A percentile compares a stretch with the other conserved stretches of the same genome.
Conservation (phyloP, 2,329 filamentous ascomycete species). For the Penicillium sp. region DNA sequence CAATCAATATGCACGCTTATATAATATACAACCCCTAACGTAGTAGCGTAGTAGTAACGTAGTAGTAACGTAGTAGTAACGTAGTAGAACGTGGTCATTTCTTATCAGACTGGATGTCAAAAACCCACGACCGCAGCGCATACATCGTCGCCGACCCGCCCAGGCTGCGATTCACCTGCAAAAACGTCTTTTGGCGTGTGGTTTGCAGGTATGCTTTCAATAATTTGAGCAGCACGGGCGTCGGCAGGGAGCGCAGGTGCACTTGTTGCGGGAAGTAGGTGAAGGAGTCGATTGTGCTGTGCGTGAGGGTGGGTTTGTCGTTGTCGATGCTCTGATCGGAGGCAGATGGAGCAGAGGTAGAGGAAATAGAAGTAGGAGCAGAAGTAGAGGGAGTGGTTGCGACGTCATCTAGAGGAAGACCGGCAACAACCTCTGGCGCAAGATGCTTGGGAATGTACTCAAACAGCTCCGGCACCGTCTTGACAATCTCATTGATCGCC, state of each 20-base stretch:
- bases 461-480: slow-evolving; percentile 29
- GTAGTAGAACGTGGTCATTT: too few species aligned
- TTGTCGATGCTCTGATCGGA: neutral
- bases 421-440: too few species aligned
- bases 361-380: neutral
- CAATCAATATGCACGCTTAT: too few species aligned
- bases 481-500: slow-evolving; percentile 28
- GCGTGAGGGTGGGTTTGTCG: too few species aligned
- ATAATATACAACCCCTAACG: too few species aligned
- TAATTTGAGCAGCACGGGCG: neutral
- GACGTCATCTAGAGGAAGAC: neutral
- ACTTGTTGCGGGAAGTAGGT: slow-evolving; percentile 10
- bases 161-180: slow-evolving; percentile 11
- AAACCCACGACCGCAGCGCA: slow-evolving; percentile 8
- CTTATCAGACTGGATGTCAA: neutral
- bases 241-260: slow-evolving; percentile 1
- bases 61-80: too few species aligned
- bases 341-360: neutral
- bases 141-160: slow-evolving; percentile 9
- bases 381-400: neutral
- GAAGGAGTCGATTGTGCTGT: too few species aligned
- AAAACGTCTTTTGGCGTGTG: neutral
- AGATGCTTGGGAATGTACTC: slow-evolving; percentile 9
- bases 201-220: slow-evolving; percentile 6
- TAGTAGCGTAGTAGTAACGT: too few species aligned